Evolutionary conservation across 768 basidiomycete species (phyloP), one percentile per base, ranked within the genome.

Genomic region (Termitomyces sp.): DNA sequence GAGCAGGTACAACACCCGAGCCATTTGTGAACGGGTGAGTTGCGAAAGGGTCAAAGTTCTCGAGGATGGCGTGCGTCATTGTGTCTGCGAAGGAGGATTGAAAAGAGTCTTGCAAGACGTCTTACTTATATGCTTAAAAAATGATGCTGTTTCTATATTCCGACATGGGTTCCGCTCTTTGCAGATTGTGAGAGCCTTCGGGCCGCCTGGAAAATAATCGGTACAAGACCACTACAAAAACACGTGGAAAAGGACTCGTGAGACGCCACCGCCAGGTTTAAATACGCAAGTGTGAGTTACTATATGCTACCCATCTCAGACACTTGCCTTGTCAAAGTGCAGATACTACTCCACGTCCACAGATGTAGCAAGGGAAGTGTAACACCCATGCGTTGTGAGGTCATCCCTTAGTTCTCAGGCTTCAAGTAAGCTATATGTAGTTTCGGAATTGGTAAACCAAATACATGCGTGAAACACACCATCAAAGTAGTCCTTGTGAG

Each of bases 21-120:
- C 62, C 69, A 53, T 76, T 76, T 35, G 80, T 83, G 73, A 84
- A 85, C 10, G 82, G 80, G 65, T 85, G 81, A 19, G 73, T 74
- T 21, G 77, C 79, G 62, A 79, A 78, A 40, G 82, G 82, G 70
- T 85, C 72, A 62, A 85, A 84, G 22, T 79, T 77, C 21, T 71
- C 68, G 61, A 74, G 71, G 10, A 71, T 56, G 47, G 71, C 70
- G 37, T 63, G 68, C 1, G 69, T 37, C 73, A 73, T 75, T 49
- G 45, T 48, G 48, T 28, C n/a, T 24, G 43, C 37, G 32, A 34
- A 12, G n/a, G n/a, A n/a, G n/a, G n/a, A n/a, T n/a, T 34, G 34
- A 5, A 12, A 48, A 50, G 21, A 42, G 34, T 38, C 30, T 45
- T 41, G 37, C 38, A 6, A 44, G 51, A 41, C 42, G 54, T 49